Evolutionary conservation across 164 flowering plant species (phyloP).

Genomic region (Aristolochia contorta): DNA sequence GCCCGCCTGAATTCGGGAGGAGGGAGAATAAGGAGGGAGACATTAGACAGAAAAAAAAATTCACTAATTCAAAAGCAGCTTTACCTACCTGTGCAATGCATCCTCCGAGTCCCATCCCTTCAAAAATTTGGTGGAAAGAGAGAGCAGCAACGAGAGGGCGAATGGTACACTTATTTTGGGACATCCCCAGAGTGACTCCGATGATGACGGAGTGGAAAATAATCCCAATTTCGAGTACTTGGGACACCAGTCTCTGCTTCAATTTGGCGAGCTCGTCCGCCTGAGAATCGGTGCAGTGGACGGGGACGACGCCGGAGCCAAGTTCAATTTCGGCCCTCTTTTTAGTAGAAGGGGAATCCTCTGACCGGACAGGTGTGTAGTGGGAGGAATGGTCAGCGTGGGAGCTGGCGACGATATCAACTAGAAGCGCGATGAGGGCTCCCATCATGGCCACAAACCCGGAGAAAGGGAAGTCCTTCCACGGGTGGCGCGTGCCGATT

Average conservation of each 20-base stretch:
- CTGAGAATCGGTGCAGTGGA: slow-evolving; percentile 3
- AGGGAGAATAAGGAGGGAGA: neutral
- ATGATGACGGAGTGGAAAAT: slow-evolving; percentile 73
- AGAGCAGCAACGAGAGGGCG: slow-evolving; percentile 63
- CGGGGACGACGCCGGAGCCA: neutral
- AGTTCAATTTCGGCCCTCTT: slow-evolving; percentile 1
- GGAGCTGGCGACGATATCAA: slow-evolving; percentile 49
- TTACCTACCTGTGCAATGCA: slow-evolving; percentile 77
- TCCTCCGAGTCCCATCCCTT: slow-evolving; percentile 86
- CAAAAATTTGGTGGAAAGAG: slow-evolving; percentile 70
- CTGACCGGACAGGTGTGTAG: slow-evolving; percentile 24
- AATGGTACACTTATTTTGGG: slow-evolving; percentile 65
- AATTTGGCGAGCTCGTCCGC: slow-evolving; percentile 32
- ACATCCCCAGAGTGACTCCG: slow-evolving; percentile 76
- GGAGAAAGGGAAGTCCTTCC: slow-evolving; percentile 71
- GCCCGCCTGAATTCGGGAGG: slow-evolving; percentile 34
- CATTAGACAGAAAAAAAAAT: neutral
- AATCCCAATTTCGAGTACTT: slow-evolving; percentile 70
- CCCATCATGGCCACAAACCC: slow-evolving; percentile 52
- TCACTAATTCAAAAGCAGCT: too few species aligned
- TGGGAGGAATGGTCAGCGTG: slow-evolving; percentile 30
- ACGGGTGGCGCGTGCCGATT: slow-evolving; percentile 50
- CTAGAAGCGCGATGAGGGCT: slow-evolving; percentile 41
- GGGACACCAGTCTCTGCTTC: slow-evolving; percentile 66
- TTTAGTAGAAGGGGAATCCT: slow-evolving; percentile 3